These are phyloP conservation scores for Suhomyces faveliae DNA, from an alignment of 805 yeast genomes.

Conservation along the genomic window DNA sequence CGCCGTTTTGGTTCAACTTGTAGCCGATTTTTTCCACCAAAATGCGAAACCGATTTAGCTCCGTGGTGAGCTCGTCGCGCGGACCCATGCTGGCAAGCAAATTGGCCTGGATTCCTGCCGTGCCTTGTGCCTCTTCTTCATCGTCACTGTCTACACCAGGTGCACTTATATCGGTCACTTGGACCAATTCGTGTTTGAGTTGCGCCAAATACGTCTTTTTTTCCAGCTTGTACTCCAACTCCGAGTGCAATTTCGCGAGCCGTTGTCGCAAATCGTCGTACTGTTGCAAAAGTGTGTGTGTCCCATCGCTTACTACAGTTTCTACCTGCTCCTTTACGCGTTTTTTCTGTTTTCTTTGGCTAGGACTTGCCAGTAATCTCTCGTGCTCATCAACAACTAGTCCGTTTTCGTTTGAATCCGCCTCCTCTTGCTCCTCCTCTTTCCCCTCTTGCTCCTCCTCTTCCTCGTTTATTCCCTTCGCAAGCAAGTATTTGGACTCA, in stretches of 20 bases:
- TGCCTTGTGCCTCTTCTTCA: slow-evolving; percentile 11
- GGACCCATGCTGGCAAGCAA: slow-evolving; percentile 4
- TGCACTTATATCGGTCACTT: slow-evolving; percentile 1
- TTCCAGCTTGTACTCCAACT: slow-evolving; percentile 25
- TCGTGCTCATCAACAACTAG: slow-evolving; percentile 23
- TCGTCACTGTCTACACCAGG: slow-evolving; percentile 20
- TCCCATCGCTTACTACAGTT: background rate
- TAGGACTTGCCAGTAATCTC: slow-evolving; percentile 1
- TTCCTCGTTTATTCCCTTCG: slow-evolving; percentile 2
- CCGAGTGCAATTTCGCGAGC: slow-evolving; percentile 17
- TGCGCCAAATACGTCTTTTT: slow-evolving; percentile 28
- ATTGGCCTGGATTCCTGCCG: slow-evolving; percentile 10
- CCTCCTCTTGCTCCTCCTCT: slow-evolving; percentile 1
- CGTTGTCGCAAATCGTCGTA: slow-evolving; percentile 20
- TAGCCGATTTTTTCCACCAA: slow-evolving; percentile 25
- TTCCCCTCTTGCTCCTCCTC: slow-evolving; percentile 8
- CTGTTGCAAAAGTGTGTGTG: slow-evolving; percentile 8
- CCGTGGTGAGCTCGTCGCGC: slow-evolving; percentile 11
- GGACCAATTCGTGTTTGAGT: slow-evolving; percentile 10
- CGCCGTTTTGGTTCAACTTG: slow-evolving; percentile 6
- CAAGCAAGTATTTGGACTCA: slow-evolving; percentile 29
- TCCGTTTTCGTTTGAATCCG: slow-evolving; percentile 11
- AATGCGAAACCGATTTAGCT: slow-evolving; percentile 27
- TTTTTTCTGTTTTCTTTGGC: background rate
- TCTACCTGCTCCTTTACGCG: slow-evolving; percentile 3